phyloP scores from a whole-genome alignment of 441 rosid genomes.

The Erodium chrysanthum region DNA sequence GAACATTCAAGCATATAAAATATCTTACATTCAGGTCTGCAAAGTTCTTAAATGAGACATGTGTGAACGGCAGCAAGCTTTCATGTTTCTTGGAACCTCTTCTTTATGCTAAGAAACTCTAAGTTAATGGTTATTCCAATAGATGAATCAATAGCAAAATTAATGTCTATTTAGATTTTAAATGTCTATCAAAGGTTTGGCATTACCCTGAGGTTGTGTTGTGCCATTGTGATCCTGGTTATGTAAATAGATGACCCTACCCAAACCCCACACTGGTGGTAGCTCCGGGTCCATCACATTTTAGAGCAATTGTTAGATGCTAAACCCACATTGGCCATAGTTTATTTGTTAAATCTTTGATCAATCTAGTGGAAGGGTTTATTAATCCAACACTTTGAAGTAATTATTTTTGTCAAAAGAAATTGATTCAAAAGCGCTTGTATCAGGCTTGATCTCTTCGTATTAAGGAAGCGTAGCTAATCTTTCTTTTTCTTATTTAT shows the following conservation, averaged over 20 bases:
- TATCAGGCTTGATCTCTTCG: neutral
- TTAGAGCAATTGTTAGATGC: neutral
- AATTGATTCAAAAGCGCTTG: neutral
- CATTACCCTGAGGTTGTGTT: neutral
- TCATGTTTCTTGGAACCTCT: no score
- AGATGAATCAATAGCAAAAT: neutral
- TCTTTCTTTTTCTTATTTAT: neutral
- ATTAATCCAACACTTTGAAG: neutral
- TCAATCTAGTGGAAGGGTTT: constrained; percentile 3
- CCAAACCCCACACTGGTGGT: neutral
- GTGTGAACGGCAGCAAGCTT: neutral
- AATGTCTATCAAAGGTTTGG: neutral
- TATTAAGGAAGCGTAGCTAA: neutral
- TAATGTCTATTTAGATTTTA: neutral
- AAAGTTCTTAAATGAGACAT: neutral
- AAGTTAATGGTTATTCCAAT: neutral
- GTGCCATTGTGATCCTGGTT: neutral
- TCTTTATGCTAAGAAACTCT: neutral
- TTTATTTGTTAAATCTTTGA: neutral
- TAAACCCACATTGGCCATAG: neutral
- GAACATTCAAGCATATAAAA: neutral
- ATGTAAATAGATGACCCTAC: neutral
- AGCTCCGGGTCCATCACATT: neutral
- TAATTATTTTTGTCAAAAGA: neutral
- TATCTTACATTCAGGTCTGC: neutral